Percentiles rank a stretch among this genome's conserved stretches.
These are phyloP conservation scores for Cercospora berteroae DNA, from an alignment of 2,329 filamentous ascomycete species.

Conservation along the genomic window DNA sequence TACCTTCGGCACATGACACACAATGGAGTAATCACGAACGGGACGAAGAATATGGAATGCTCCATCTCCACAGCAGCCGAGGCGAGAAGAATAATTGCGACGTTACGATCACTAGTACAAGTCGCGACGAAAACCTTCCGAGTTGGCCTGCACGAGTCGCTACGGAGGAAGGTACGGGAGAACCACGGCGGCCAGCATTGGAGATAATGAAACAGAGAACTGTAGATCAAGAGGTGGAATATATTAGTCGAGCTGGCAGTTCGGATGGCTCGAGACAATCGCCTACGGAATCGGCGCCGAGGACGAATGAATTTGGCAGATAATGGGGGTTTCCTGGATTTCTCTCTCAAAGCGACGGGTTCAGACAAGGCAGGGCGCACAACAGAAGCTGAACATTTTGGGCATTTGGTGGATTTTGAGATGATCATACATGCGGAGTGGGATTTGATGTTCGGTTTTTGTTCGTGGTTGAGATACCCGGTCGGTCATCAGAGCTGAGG, in stretches of 20 bases:
- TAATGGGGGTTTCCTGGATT: background rate
- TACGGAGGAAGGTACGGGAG: background rate
- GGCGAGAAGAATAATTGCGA: background rate
- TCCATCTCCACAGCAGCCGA: conserved; percentile 1
- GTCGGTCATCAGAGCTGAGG: background rate
- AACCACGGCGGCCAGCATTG: conserved; percentile 5
- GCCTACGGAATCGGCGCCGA: background rate
- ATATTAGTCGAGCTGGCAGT: conserved; percentile 3
- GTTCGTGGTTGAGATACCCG: background rate
- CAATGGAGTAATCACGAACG: conserved; percentile 14
- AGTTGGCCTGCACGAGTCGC: background rate
- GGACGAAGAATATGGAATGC: conserved; percentile 21
- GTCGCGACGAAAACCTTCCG: background rate
- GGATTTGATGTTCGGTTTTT: background rate
- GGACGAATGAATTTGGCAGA: background rate
- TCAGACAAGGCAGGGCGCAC: background rate
- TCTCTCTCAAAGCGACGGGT: background rate
- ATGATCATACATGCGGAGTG: background rate
- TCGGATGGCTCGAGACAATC: background rate
- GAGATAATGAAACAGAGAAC: conserved; percentile 26
- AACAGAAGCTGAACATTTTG: background rate
- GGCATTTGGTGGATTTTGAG: background rate
- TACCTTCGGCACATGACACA: conserved; percentile 11
- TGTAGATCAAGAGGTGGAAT: conserved; percentile 24
- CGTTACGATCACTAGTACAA: background rate